Base-by-base conservation (phyloP, 2,329 filamentous ascomycete genomes). In the Ceratocystis eucalypticola region DNA sequence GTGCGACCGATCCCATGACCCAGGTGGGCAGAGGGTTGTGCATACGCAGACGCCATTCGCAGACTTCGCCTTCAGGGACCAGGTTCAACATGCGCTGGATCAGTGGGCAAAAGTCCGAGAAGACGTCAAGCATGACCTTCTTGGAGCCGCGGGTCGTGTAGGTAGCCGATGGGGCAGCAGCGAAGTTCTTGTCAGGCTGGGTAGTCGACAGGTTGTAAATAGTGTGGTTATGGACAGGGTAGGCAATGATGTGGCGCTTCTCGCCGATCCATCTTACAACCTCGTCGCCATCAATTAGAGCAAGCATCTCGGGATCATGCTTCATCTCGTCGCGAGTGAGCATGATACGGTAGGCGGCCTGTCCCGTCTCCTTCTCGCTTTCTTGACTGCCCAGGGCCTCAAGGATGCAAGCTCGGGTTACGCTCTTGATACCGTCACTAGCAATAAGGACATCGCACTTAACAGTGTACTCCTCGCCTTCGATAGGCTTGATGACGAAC, bases 281-380 rank as follows among this genome's bases (percentile, higher is more conserved):
- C 62, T 81, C 78, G 71, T 90, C 82, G 55, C 80, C 79, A 70
- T 89, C 83, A 25, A 92, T 78, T 8, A 91, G 79, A n/a, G 76
- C 79, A 65, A 87, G 77, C 61, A 91, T 78, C 69, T 89, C 86
- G 0, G 87, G 81, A 70, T 91, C 87, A 25, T 81, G 70, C 66
- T 79, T 75, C 82, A 92, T 88, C 67, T 87, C 79, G 37, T 83
- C 80, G 12, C 88, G 83, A 1, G 81, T 82, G 20, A 92, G 80
- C 83, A 92, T 88, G 74, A 92, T 89, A 12, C 88, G 83, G 77
- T 92, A 92, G 2, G 88, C 87, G 0, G 89, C 88, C 75, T 91
- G 87, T 3, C 87, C 84, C 0, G 88, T 90, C 68, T 89, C 86
- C 68, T 84, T 78, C 70, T 87, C 82, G 65, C 83, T 78, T 25